Evolutionary conservation across 768 basidiomycete species (phyloP).

Genomic region (Boletus reticuloceps): DNA sequence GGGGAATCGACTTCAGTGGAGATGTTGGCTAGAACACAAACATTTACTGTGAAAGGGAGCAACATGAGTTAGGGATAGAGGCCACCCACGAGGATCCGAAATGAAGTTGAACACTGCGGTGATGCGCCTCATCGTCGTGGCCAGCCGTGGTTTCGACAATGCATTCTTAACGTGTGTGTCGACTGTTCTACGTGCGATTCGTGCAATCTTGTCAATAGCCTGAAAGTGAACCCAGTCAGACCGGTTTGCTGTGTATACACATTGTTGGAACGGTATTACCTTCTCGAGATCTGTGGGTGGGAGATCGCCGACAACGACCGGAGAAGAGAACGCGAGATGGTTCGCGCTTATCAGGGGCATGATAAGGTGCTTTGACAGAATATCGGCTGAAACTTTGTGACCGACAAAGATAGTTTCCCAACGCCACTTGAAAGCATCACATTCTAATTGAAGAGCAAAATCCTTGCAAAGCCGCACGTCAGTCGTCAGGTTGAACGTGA

Average conservation of each 20-base stretch:
- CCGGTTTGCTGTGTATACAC: background rate
- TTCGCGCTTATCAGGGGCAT: slow-evolving; percentile 70
- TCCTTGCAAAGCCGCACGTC: slow-evolving; percentile 46
- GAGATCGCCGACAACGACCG: slow-evolving; percentile 55
- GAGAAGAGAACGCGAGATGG: slow-evolving; percentile 63
- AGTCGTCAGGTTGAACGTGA: slow-evolving; percentile 7
- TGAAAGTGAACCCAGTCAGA: slow-evolving; percentile 27
- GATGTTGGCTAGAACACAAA: slow-evolving; percentile 46
- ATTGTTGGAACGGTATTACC: slow-evolving; percentile 35
- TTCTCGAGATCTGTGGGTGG: slow-evolving; percentile 62
- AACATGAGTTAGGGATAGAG: slow-evolving; percentile 5
- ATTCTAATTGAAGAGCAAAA: slow-evolving; percentile 58
- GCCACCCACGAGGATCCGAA: slow-evolving; percentile 59
- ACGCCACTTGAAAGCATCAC: slow-evolving; percentile 66
- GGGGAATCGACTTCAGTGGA: slow-evolving; percentile 44
- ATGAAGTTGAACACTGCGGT: slow-evolving; percentile 70
- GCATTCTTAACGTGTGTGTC: slow-evolving; percentile 75
- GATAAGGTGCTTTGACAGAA: slow-evolving; percentile 77
- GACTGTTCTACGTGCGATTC: slow-evolving; percentile 62
- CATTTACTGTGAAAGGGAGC: slow-evolving; percentile 11
- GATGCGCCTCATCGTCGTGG: slow-evolving; percentile 67
- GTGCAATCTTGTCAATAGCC: slow-evolving; percentile 69
- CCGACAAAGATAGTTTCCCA: slow-evolving; percentile 75
- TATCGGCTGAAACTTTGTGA: slow-evolving; percentile 61
- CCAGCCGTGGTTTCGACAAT: slow-evolving; percentile 63